These are phyloP conservation scores for Fusarium continuum DNA, from an alignment of 2,329 filamentous ascomycete genomes.

Conservation along the genomic window DNA sequence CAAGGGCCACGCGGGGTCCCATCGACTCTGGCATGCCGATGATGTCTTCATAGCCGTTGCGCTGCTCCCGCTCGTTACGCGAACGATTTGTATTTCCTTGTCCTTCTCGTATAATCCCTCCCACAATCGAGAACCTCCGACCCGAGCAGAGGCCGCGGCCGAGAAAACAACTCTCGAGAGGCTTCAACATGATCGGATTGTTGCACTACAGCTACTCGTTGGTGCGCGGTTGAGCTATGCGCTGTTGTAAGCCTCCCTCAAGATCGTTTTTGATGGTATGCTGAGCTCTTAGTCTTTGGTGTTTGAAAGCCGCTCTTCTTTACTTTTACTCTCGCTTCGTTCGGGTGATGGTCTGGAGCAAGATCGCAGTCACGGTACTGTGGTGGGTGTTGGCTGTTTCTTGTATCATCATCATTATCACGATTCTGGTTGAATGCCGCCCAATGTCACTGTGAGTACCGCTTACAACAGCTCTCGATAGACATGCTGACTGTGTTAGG, in stretches of 20 bases:
- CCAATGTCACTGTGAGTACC: conserved; percentile 32
- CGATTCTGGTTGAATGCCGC: conserved; percentile 39
- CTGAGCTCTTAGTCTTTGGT: conserved; percentile 37
- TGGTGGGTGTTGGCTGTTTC: conserved; percentile 37
- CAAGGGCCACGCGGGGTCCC: conserved; percentile 37
- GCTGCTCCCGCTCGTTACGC: conserved; percentile 39
- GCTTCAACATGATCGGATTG: conserved; percentile 22
- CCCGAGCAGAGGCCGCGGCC: conserved; percentile 20
- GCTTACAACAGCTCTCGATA: no score
- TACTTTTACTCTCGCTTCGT: conserved; percentile 45
- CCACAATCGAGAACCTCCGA: conserved; percentile 11
- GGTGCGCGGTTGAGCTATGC: conserved; percentile 39
- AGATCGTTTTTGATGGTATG: rapidly evolving
- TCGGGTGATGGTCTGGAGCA: conserved; percentile 24
- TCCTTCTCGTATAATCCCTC: conserved; percentile 40
- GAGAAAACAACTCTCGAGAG: conserved; percentile 5
- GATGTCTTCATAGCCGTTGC: conserved; percentile 44
- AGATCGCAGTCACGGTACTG: conserved; percentile 11
- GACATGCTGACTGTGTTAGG: not conserved
- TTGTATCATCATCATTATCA: conserved; percentile 36
- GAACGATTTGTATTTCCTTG: conserved; percentile 34
- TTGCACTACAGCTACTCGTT: conserved; percentile 36
- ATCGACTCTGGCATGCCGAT: conserved; percentile 43
- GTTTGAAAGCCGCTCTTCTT: conserved; percentile 41
- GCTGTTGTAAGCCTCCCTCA: conserved; percentile 29